Evolutionary conservation across 345 rosid genomes (phyloP), one percentile per base, ranked within the genome.

Genomic region (Capsella bursapastoris): DNA sequence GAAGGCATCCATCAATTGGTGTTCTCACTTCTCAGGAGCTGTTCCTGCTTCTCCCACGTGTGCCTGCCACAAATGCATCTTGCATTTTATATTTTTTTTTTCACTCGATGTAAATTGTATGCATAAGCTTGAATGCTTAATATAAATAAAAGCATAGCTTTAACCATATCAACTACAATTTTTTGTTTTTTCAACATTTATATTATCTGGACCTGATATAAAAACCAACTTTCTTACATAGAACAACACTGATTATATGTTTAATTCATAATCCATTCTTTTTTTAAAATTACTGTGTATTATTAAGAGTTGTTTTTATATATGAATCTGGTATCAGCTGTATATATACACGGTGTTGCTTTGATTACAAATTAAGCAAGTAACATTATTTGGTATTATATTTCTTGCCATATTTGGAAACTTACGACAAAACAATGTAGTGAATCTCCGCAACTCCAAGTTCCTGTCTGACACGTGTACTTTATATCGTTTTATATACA

Each of bases 381-480:
- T 56, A 28, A 63, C 53, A 18, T 60, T 57, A 63, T 52, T 37
- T 60, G 64, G 50, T 76, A 68, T 55, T 35, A 32, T 34, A 37
- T 49, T 32, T 72, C 27, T 72, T 78, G 44, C 81, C 73, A 66
- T 59, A 59, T 52, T 72, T 60, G 69, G 81, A 43, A 78, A 78
- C 81, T 41, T 72, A 66, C 70, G 73, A 78, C 81, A 59, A 13
- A 71, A 59, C 77, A 71, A 50, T 60, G 51, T 41, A 31, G 25
- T 71, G 18, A 77, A 71, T 71, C 63, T 34, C 81, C 68, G 73
- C 68, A 51, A 71, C 70, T 72, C 64, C 40, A 57, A 66, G 64
- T 45, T 71, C 69, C 73, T 78, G 74, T 78, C 77, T 78, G 81
- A 78, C 81, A 72, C 77, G 68, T 66, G 81, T 72, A 60, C 58